Evolutionary conservation across 2,329 filamentous ascomycete species (phyloP), one percentile per base, ranked within the genome.

Genomic region (Chaetomium globosum): DNA sequence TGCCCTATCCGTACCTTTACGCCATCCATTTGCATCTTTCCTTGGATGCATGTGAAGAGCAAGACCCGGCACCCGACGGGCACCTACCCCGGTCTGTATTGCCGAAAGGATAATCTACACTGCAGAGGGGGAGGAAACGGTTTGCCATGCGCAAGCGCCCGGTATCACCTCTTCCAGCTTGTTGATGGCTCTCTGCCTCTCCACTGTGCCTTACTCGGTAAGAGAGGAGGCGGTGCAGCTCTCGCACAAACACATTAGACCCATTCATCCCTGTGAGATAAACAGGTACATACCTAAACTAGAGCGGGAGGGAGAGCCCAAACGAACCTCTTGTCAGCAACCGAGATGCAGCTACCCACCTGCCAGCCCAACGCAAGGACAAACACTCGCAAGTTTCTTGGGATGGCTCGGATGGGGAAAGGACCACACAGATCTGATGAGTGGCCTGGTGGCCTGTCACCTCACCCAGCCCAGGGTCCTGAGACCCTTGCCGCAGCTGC

Each of bases 201-300:
- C 48, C 59, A 28, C 59, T 55, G 51, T 61, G 59, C 59, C 59
- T 31, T 61, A 31, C 21, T 43, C 16, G 39, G 39, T 13, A 16
- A 7, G 2, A 26, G 21, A 19, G 36, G 55, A 28, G 51, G 53
- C 52, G 28, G 53, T 48, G 59, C 59, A 49, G 26, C 23, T n/a
- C 28, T 36, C 33, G 3, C 33, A 36, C 33, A 36, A 36, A 39
- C 13, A 26, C 8, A 7, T 39, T 43, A 43, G 16, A 16, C 36
- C 13, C 16, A 39, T 6, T 16, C 39, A 19, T 19, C 39, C 36
- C 36, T 39, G 36, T 19, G 36, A 39, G 36, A 39, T 19, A 19
- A 6, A 16, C 16, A 6, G 19, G 33, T 12, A 9, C 33, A 2
- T 26, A 9, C 33, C 26, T 26, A 26, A 4, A 26, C 26, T 26